Evolutionary conservation across 257 asterid genomes (phyloP).

Genomic region (Voacanga thouarsii): DNA sequence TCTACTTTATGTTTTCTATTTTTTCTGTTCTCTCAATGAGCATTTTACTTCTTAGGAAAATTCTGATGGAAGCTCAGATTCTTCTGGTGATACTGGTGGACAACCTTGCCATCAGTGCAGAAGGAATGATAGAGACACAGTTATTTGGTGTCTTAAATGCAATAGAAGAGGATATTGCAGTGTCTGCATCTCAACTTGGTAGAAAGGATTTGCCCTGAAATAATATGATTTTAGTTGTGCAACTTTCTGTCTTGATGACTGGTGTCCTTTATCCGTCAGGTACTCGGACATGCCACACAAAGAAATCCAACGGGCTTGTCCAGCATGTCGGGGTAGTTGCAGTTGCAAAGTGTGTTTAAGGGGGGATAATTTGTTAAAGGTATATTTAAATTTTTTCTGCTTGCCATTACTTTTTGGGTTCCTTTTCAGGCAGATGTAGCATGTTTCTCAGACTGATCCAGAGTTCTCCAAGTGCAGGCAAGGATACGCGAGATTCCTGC

Average conservation of each 20-base stretch:
- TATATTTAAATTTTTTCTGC: constrained; percentile 34
- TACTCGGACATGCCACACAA: constrained; percentile 63
- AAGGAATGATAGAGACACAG: constrained; percentile 49
- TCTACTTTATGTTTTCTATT: not conserved
- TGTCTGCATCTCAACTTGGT: constrained; percentile 90
- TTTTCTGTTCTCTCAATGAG: constrained; percentile 17
- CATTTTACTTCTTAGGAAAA: constrained; percentile 47
- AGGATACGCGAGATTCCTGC: constrained; percentile 77
- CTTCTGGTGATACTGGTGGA: constrained; percentile 83
- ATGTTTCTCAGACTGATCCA: not conserved
- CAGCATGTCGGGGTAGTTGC: constrained; percentile 96
- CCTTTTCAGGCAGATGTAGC: not conserved
- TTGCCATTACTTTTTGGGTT: not conserved
- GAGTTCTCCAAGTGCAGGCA: constrained; percentile 45
- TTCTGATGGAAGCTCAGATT: constrained; percentile 69
- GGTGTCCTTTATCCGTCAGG: constrained; percentile 48
- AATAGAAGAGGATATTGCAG: constrained; percentile 91
- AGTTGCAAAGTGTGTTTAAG: constrained; percentile 87
- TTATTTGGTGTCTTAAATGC: constrained; percentile 88
- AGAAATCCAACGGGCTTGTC: constrained; percentile 83
- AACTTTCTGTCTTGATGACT: constrained; percentile 22
- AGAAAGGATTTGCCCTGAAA: constrained; percentile 19
- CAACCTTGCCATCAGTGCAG: constrained; percentile 96
- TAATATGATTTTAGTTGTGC: not conserved
- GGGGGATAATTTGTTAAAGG: constrained; percentile 90